Evolutionary conservation across 345 rosid genomes (phyloP), one percentile per base, ranked within the genome.

Genomic region (Brassica rapa): DNA sequence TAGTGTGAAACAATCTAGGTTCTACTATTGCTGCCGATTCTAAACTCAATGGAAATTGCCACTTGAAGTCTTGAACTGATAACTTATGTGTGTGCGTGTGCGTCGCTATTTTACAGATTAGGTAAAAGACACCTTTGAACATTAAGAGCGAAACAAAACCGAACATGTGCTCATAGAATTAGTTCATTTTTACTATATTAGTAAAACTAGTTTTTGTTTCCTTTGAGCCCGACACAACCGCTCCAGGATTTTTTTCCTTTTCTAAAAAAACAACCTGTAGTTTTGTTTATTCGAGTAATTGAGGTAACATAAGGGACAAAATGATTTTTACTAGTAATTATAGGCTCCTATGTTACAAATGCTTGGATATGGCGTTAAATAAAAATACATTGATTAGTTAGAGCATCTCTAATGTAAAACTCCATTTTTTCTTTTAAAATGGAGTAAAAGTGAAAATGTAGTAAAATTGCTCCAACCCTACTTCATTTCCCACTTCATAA

Each of bases 101-200:
- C 46, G 35, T 60, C 7, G 37, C 25, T 49, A 68, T 21, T 7
- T 43, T 46, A 35, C 64, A 61, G 1, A 61, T 32, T 62, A 33
- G 80, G 70, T 62, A 62, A 51, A 41, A 62, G 70, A 62, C 80
- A 77, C 53, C 62, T 37, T 15, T 53, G 65, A 64, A 25, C 70
- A 77, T 70, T 62, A 32, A 12, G 41, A 76, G 74, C 62, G 39
- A 70, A 77, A 77, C 75, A 77, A 1, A 53, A 15, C 71, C n/a
- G 53, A 25, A 5, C 33, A 65, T 25, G 71, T 37, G 43, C 53
- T 72, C 72, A 43, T 12, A 41, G 49, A 23, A 39, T 78, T 21
- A 65, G 62, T 57, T 72, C 41, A 24, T 24, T 56, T 77, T 77
- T 66, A 77, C 66, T 57, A 71, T 56, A 12, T 71, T 71, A 56